Percentiles rank a stretch among this genome's conserved stretches.
Evolutionary conservation across 2,329 filamentous ascomycete species (phyloP).

Genomic region (Pezicula radicicola): DNA sequence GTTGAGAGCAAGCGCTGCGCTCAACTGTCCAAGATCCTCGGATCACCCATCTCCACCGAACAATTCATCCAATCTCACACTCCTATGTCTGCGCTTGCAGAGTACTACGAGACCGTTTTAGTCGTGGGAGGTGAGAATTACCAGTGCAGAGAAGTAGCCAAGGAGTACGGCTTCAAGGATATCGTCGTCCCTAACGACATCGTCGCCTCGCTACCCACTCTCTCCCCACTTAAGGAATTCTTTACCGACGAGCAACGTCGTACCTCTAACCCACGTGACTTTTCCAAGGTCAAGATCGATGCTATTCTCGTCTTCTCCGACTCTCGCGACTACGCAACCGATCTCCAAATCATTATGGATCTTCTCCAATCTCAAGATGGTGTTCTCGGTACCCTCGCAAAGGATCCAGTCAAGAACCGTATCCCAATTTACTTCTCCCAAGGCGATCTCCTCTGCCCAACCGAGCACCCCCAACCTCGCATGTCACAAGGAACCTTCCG

Average conservation of each 20-base stretch:
- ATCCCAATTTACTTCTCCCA: constrained; percentile 75
- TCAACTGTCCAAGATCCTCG: constrained; percentile 65
- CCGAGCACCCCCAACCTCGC: constrained; percentile 61
- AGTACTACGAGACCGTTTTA: constrained; percentile 75
- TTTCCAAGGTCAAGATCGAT: constrained; percentile 68
- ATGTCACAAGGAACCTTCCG: constrained; percentile 76
- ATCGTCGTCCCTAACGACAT: constrained; percentile 74
- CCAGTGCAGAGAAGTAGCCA: constrained; percentile 69
- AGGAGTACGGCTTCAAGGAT: constrained; percentile 72
- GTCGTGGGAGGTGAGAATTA: constrained; percentile 75
- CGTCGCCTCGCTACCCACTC: constrained; percentile 64
- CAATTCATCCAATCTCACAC: constrained; percentile 79
- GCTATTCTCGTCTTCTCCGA: constrained; percentile 75
- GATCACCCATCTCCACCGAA: constrained; percentile 62
- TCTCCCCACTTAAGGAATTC: constrained; percentile 62
- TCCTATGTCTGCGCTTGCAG: constrained; percentile 70
- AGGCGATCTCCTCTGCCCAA: constrained; percentile 62
- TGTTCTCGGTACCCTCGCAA: constrained; percentile 59
- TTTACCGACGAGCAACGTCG: constrained; percentile 67
- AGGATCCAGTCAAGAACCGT: constrained; percentile 61
- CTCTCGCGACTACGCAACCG: constrained; percentile 70
- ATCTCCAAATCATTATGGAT: constrained; percentile 76
- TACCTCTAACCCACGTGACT: constrained; percentile 67
- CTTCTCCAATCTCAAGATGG: constrained; percentile 67
- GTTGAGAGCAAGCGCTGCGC: constrained; percentile 61